Conservation (phyloP, 2,329 filamentous ascomycete genomes). For the Gaeumannomyces sp. region DNA sequence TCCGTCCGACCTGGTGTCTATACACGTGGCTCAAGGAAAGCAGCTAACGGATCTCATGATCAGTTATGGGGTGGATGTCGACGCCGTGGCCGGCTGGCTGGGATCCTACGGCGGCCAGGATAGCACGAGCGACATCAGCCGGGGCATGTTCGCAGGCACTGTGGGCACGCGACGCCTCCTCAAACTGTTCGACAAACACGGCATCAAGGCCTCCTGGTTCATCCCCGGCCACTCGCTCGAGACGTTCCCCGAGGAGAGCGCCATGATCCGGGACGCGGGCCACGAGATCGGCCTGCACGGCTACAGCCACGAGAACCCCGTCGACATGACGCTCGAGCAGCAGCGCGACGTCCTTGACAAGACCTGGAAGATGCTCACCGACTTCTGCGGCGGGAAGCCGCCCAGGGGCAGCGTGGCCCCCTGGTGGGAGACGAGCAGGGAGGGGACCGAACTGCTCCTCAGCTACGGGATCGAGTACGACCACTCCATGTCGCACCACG, state of each 20-base stretch:
- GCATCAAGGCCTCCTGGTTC: slow-evolving; percentile 58
- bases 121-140: slow-evolving; percentile 63
- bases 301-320: slow-evolving; percentile 30
- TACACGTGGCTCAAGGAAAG: no score
- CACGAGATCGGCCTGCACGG: slow-evolving; percentile 43
- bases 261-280: slow-evolving; percentile 37
- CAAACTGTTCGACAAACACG: slow-evolving; percentile 65
- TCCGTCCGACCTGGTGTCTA: no score
- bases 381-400: slow-evolving; percentile 49
- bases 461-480: slow-evolving; percentile 64
- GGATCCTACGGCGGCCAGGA: slow-evolving; percentile 71
- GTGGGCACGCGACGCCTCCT: slow-evolving; percentile 59
- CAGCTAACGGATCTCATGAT: slow-evolving; percentile 10
- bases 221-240: slow-evolving; percentile 43
- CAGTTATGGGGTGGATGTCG: slow-evolving; percentile 66
- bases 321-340: slow-evolving; percentile 63
- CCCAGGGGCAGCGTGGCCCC: not conserved
- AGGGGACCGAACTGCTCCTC: slow-evolving; percentile 57
- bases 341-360: slow-evolving; percentile 70
- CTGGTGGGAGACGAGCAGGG: slow-evolving; percentile 50
- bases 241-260: slow-evolving; percentile 40
- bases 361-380: slow-evolving; percentile 63
- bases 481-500: slow-evolving; percentile 58
- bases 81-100: slow-evolving; percentile 71
- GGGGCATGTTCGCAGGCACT: slow-evolving; percentile 67